These are phyloP conservation scores for Posidonia oceanica DNA, from an alignment of 116 monocot species.

Conservation along the genomic window DNA sequence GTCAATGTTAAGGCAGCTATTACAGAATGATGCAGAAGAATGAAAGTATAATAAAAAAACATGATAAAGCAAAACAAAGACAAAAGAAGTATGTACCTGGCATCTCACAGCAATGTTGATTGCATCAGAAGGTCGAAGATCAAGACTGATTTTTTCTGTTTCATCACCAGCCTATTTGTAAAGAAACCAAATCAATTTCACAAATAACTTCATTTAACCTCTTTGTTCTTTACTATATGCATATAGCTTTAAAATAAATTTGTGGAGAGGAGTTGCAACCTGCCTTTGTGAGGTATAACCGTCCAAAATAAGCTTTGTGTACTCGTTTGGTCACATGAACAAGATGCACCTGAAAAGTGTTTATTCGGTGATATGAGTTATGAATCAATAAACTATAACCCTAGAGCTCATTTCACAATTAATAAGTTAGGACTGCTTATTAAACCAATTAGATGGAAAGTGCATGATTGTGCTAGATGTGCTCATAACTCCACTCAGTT, in stretches of 20 bases:
- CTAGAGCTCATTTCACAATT: too few species aligned
- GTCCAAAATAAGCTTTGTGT: conserved; percentile 85
- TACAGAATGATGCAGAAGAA: background rate
- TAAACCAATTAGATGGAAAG: background rate
- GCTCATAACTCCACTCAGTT: too few species aligned
- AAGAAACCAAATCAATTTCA: background rate
- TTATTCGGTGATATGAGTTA: too few species aligned
- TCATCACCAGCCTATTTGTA: conserved; percentile 54
- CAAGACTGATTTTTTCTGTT: conserved; percentile 46
- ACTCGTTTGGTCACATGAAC: conserved; percentile 86
- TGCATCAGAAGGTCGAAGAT: conserved; percentile 91
- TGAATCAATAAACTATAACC: too few species aligned
- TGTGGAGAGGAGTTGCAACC: background rate
- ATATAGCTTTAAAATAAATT: conserved; percentile 1
- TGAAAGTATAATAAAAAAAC: background rate
- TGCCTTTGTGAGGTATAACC: conserved; percentile 78
- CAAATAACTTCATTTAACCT: background rate
- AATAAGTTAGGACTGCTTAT: background rate
- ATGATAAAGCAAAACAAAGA: background rate
- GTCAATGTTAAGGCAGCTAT: background rate
- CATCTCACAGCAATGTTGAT: conserved; percentile 89
- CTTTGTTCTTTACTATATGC: background rate
- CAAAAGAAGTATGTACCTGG: conserved; percentile 33
- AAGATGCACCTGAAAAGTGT: conserved; percentile 41
- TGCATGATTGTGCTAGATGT: too few species aligned